phyloP scores from a whole-genome alignment of 148 eudicot species.

The Camellia japonica region DNA sequence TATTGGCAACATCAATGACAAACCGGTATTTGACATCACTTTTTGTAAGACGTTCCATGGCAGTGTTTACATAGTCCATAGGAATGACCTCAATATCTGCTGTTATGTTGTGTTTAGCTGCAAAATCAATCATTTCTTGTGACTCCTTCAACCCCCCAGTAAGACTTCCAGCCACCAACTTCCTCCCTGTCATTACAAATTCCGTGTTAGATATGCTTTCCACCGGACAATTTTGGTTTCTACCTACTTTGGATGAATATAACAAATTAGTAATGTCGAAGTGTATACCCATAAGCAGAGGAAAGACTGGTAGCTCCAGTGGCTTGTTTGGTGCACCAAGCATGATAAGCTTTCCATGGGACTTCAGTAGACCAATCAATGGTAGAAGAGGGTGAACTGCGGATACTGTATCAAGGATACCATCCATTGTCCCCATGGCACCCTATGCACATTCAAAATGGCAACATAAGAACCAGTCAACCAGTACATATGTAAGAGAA shows the following conservation, averaged over 20 bases:
- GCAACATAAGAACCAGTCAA: background rate
- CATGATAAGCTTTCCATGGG: slow-evolving; percentile 9
- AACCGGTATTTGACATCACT: slow-evolving; percentile 1
- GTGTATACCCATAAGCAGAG: background rate
- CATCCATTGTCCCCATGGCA: slow-evolving; percentile 9
- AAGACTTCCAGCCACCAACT: background rate
- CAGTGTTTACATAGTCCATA: background rate
- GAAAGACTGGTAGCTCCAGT: background rate
- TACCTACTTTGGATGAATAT: background rate
- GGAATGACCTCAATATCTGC: slow-evolving; percentile 6
- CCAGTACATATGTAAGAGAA: background rate
- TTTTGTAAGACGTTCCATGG: background rate
- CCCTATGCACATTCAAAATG: background rate
- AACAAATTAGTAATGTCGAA: background rate
- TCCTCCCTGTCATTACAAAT: background rate
- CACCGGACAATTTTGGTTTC: background rate
- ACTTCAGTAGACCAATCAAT: slow-evolving; percentile 7
- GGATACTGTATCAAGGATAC: slow-evolving; percentile 6
- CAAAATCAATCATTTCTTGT: slow-evolving; percentile 6
- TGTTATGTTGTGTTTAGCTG: slow-evolving; percentile 1
- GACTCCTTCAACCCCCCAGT: slow-evolving; percentile 5
- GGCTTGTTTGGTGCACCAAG: background rate
- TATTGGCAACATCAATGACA: slow-evolving; percentile 4
- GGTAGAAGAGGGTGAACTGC: background rate
- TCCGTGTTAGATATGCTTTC: background rate